phyloP scores from a whole-genome alignment of 2,329 filamentous ascomycete genomes.

The Exserohilum rostratum region DNA sequence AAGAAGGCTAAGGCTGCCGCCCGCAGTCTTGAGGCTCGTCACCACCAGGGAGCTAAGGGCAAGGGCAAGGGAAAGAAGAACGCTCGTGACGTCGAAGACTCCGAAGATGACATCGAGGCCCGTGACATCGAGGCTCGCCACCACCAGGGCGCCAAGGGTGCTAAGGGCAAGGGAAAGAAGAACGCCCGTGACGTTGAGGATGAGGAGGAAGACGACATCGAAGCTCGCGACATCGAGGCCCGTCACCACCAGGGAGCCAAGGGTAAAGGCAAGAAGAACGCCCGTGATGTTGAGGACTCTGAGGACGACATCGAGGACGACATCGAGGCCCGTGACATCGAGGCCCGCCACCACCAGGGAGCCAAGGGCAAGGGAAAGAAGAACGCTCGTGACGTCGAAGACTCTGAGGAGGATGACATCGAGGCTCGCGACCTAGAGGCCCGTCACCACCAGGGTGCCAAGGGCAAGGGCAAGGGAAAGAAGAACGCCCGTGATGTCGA shows the following conservation, averaged over 20 bases:
- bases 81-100: background rate
- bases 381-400: background rate
- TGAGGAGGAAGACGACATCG: background rate
- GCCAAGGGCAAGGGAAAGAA: constrained; percentile 14
- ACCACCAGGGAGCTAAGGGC: background rate
- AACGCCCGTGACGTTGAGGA: background rate
- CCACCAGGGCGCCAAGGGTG: constrained; percentile 2
- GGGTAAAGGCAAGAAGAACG: constrained; percentile 8
- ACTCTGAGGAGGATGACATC: background rate
- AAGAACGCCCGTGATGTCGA: background rate
- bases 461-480: constrained; percentile 14
- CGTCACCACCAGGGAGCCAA: constrained; percentile 13
- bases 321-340: background rate
- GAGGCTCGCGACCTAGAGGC: constrained; percentile 1
- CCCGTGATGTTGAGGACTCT: background rate
- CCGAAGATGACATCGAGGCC: background rate
- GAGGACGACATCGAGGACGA: no score
- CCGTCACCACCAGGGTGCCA: constrained; percentile 14
- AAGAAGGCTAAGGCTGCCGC: background rate
- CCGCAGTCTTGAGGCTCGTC: background rate
- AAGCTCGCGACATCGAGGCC: constrained; percentile 1
- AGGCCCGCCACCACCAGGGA: constrained; percentile 8
- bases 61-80: constrained; percentile 19
- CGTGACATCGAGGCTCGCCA: constrained; percentile 3
- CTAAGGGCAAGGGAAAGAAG: constrained; percentile 12